A percentile compares a stretch with the other conserved stretches of the same genome.
Evolutionary conservation across 2,329 filamentous ascomycete species (phyloP).

Genomic region (Polytolypa hystricis): DNA sequence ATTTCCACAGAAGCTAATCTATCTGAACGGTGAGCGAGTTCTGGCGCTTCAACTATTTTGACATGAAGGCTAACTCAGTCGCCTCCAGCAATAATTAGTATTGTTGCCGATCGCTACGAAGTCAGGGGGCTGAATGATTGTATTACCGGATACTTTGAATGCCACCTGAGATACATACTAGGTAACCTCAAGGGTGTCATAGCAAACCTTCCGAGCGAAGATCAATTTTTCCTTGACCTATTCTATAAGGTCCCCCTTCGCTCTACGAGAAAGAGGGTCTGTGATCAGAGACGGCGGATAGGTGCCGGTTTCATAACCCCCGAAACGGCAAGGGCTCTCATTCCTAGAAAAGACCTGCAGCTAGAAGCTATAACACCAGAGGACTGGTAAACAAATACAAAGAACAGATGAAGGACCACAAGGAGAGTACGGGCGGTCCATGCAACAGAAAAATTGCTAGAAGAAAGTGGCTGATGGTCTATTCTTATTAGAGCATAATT

Average conservation of each 20-base stretch:
- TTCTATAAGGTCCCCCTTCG: background rate
- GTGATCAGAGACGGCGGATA: slow-evolving; percentile 1
- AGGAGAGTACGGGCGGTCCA: too few species aligned
- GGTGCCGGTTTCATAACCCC: slow-evolving; percentile 1
- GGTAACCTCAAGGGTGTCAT: background rate
- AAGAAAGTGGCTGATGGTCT: too few species aligned
- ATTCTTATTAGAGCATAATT: too few species aligned
- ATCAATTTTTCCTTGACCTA: slow-evolving; percentile 2
- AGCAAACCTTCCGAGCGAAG: slow-evolving; percentile 3
- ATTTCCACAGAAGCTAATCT: background rate
- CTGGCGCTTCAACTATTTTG: background rate
- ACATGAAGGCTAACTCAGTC: background rate
- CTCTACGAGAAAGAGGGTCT: background rate
- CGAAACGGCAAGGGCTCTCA: slow-evolving; percentile 1
- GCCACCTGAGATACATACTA: background rate
- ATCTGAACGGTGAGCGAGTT: background rate
- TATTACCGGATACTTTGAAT: background rate
- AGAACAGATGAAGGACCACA: too few species aligned
- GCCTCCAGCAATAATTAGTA: slow-evolving; percentile 1
- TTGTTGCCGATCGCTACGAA: background rate
- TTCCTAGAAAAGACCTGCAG: slow-evolving; percentile 2
- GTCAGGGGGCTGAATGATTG: background rate
- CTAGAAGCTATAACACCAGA: slow-evolving; percentile 2
- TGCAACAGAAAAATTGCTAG: too few species aligned
- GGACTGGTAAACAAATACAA: too few species aligned